These are phyloP conservation scores for Colletotrichum melonis DNA, from an alignment of 2,329 filamentous ascomycete species.

Conservation along the genomic window DNA sequence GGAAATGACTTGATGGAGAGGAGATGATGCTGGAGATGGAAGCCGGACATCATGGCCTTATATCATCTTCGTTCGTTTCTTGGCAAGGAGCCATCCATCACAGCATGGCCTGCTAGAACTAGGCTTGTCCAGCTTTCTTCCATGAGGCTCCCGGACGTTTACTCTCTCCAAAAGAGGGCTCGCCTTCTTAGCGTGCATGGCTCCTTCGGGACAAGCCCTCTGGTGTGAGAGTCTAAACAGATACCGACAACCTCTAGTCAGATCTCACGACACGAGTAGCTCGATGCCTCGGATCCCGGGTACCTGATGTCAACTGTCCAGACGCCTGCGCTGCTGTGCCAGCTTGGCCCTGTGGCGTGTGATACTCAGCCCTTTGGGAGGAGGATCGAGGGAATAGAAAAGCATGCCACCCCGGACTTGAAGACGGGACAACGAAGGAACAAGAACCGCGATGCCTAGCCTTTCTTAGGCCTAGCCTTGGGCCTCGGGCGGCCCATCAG, in stretches of 20 bases:
- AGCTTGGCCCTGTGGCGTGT: not conserved
- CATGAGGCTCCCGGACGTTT: constrained; percentile 3
- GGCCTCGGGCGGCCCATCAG: not conserved
- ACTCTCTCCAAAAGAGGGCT: not conserved
- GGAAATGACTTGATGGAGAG: constrained; percentile 9
- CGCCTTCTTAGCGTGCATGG: constrained; percentile 17
- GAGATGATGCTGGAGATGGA: not conserved
- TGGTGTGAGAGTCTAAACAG: constrained; percentile 9
- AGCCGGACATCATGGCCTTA: constrained; percentile 4
- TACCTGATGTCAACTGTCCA: not conserved
- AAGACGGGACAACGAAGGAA: not conserved
- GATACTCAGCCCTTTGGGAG: not conserved
- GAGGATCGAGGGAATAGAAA: not conserved
- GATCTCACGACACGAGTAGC: constrained; percentile 6
- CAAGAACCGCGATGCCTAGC: constrained; percentile 7
- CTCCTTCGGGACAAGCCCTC: constrained; percentile 18
- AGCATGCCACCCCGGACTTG: constrained; percentile 1
- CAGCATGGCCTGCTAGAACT: not conserved
- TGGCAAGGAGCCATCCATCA: not conserved
- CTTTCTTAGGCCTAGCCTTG: not conserved
- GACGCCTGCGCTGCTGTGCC: not conserved
- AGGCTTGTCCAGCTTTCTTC: not conserved
- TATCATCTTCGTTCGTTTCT: constrained; percentile 1
- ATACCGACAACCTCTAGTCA: not conserved
- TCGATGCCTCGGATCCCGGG: not conserved